A percentile compares a stretch with the other conserved stretches of the same genome.
Evolutionary conservation across 768 basidiomycete species (phyloP).

Genomic region (Gloeophyllum trabeum): DNA sequence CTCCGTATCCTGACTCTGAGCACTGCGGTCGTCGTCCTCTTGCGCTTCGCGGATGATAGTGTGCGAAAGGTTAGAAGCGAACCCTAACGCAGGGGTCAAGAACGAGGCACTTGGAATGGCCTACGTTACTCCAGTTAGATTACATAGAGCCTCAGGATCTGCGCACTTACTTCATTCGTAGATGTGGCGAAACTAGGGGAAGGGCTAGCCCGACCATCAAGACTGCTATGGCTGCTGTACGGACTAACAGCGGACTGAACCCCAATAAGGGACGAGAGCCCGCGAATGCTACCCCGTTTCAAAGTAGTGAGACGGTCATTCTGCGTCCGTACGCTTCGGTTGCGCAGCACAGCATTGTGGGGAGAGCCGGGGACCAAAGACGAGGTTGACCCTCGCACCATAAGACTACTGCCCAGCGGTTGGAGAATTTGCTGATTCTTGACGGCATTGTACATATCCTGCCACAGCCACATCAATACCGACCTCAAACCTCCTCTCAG

Average conservation of each 20-base stretch:
- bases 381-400: constrained; percentile 36
- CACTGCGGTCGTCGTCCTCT: constrained; percentile 78
- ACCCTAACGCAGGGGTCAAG: constrained; percentile 83
- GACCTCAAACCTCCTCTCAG: too few species aligned
- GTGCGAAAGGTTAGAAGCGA: constrained; percentile 91
- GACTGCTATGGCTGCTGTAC: constrained; percentile 74
- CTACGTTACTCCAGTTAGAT: constrained; percentile 18
- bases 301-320: constrained; percentile 64
- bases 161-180: constrained; percentile 55
- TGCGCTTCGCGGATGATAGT: constrained; percentile 94
- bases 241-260: constrained; percentile 60
- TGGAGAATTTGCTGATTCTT: constrained; percentile 87
- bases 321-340: constrained; percentile 60
- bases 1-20: constrained; percentile 48
- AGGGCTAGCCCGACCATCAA: constrained; percentile 87
- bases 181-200: constrained; percentile 91
- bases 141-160: not conserved
- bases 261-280: constrained; percentile 69
- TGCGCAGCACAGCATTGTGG: constrained; percentile 38
- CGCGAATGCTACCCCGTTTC: constrained; percentile 89
- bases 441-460: constrained; percentile 94
- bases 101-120: too few species aligned
- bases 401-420: constrained; percentile 41
- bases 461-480: not conserved
- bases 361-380: constrained; percentile 43